These are phyloP conservation scores for Craspedostauros australis DNA, from an alignment of 108 stramenopile species.

Conservation along the genomic window DNA sequence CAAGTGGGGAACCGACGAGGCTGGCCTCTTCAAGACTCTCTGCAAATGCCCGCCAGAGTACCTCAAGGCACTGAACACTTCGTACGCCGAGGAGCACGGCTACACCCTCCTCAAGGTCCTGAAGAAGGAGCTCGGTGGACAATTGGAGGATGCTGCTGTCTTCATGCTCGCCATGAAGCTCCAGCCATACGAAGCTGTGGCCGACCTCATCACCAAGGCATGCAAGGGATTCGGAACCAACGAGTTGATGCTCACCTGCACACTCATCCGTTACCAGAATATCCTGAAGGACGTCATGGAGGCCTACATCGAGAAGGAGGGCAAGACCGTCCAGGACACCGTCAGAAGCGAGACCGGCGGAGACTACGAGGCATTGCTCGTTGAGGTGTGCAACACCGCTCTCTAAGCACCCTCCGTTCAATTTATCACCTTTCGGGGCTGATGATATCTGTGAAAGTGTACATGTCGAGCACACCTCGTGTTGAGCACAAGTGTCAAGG, in stretches of 20 bases:
- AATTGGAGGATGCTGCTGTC: conserved; percentile 33
- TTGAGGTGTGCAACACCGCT: conserved; percentile 38
- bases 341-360: conserved; percentile 41
- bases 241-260: conserved; percentile 41
- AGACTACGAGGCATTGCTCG: conserved; percentile 31
- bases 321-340: conserved; percentile 39
- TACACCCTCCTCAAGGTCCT: conserved; percentile 46
- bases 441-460: too few relatives aligned
- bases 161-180: conserved; percentile 47
- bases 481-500: too few relatives aligned
- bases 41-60: conserved; percentile 31
- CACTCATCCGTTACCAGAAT: conserved; percentile 49
- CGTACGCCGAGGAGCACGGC: conserved; percentile 49
- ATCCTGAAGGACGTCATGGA: conserved; percentile 37
- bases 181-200: conserved; percentile 45
- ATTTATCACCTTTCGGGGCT: too few relatives aligned
- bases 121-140: conserved; percentile 53
- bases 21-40: conserved; percentile 33
- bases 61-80: conserved; percentile 19
- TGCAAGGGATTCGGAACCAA: conserved; percentile 56
- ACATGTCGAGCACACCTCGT: too few relatives aligned
- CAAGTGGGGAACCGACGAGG: conserved; percentile 52
- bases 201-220: conserved; percentile 47
- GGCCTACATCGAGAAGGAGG: conserved; percentile 36
- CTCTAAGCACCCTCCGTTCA: too few relatives aligned